Conservation (phyloP, 331 rosid species). For the Pyracantha coccinea region DNA sequence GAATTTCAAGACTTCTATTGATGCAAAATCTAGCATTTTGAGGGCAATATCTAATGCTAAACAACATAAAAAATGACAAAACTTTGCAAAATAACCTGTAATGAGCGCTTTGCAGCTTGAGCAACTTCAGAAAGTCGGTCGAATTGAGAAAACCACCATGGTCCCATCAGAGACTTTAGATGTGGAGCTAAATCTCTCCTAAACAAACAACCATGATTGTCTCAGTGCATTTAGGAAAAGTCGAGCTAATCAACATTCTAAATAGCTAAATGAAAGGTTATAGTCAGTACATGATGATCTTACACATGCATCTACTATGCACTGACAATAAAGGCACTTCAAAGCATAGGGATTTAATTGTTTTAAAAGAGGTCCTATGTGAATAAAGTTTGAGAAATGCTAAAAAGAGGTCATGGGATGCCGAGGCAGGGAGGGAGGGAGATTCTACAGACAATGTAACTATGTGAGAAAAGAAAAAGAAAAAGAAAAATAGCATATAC, state of each 20-base stretch:
- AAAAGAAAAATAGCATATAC: background rate
- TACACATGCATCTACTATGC: background rate
- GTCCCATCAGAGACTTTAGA: slow-evolving; percentile 91
- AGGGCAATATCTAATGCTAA: background rate
- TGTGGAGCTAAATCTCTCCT: slow-evolving; percentile 97
- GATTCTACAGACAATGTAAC: background rate
- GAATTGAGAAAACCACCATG: slow-evolving; percentile 99
- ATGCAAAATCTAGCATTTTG: background rate
- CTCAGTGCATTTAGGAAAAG: slow-evolving; percentile 5
- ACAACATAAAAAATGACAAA: background rate
- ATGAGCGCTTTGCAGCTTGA: slow-evolving; percentile 84
- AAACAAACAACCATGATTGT: slow-evolving; percentile 15
- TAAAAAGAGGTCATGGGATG: background rate
- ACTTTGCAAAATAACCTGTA: slow-evolving; percentile 50
- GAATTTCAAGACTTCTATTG: background rate
- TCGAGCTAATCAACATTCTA: background rate
- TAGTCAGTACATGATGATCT: background rate
- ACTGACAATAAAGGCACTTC: background rate
- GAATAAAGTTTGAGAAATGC: background rate
- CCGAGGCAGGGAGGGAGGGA: background rate
- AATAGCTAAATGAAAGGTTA: background rate
- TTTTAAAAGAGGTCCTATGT: background rate
- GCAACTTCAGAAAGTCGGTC: slow-evolving; percentile 88
- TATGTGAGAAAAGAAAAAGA: background rate
- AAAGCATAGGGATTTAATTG: background rate